A percentile compares a stretch with the other conserved stretches of the same genome.
Evolutionary conservation across 2,329 filamentous ascomycete genomes (phyloP).

Genomic region (Bipolaris gigantea): DNA sequence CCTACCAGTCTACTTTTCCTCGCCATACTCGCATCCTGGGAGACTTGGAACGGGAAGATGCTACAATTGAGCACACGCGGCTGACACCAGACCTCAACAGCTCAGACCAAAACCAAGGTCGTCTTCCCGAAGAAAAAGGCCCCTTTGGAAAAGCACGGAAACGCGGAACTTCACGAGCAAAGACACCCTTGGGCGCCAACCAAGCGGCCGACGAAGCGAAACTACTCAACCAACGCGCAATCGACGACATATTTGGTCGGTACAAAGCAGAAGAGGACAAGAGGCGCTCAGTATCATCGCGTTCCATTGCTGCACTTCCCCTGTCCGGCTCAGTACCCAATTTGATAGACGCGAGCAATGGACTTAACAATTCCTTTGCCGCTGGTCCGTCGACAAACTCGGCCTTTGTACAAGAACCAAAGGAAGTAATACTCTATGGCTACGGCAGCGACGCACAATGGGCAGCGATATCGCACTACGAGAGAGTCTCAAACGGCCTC

Average conservation of each 20-base stretch:
- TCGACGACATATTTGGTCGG: conserved; percentile 52
- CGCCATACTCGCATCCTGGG: neutral
- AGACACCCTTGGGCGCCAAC: conserved; percentile 59
- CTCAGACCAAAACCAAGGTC: conserved; percentile 52
- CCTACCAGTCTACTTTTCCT: neutral
- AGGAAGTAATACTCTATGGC: conserved; percentile 84
- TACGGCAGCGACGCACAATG: conserved; percentile 72
- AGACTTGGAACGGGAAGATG: neutral
- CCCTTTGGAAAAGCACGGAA: conserved; percentile 60
- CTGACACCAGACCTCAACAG: conserved; percentile 27
- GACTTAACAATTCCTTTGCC: conserved; percentile 31
- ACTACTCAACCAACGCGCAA: conserved; percentile 49
- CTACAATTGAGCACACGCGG: conserved; percentile 1
- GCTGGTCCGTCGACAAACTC: conserved; percentile 40
- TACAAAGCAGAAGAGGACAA: conserved; percentile 37
- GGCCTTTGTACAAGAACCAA: conserved; percentile 56
- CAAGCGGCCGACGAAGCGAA: conserved; percentile 58
- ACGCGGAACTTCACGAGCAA: conserved; percentile 53
- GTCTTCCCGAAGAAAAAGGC: conserved; percentile 61
- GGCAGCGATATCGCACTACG: conserved; percentile 86
- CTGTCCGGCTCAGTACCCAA: conserved; percentile 39
- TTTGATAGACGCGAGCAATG: conserved; percentile 32
- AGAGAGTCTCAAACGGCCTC: conserved; percentile 74
- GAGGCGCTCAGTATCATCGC: conserved; percentile 32
- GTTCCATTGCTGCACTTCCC: conserved; percentile 27